These are phyloP conservation scores for Cenchrus purpureus DNA, from an alignment of 176 grass and related monocot species.

Conservation along the genomic window DNA sequence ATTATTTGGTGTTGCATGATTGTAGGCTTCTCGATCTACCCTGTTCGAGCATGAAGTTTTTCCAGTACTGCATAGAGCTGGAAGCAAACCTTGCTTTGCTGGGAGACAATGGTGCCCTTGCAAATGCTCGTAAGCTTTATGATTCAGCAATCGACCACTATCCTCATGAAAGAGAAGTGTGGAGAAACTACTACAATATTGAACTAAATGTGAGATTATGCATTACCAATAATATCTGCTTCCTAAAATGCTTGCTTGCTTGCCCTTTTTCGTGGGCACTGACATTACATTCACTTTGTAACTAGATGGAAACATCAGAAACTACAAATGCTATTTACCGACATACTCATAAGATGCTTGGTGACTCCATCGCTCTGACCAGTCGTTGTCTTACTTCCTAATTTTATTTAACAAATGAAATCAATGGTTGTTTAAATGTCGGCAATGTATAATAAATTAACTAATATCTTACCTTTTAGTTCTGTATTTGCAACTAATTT, in stretches of 20 bases:
- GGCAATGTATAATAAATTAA: too few species aligned
- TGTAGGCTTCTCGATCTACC: slow-evolving; percentile 68
- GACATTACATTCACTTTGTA: slow-evolving; percentile 7
- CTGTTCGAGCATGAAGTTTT: slow-evolving; percentile 62
- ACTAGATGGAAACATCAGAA: slow-evolving; percentile 66
- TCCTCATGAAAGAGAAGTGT: slow-evolving; percentile 56
- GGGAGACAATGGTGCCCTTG: slow-evolving; percentile 36
- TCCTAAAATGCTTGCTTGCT: background rate
- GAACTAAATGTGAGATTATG: slow-evolving; percentile 58
- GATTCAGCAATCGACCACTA: slow-evolving; percentile 51
- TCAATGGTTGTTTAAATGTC: too few species aligned
- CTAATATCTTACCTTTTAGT: too few species aligned
- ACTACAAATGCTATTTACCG: slow-evolving; percentile 60
- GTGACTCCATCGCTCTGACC: slow-evolving; percentile 38
- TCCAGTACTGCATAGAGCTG: slow-evolving; percentile 65
- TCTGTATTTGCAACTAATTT: too few species aligned
- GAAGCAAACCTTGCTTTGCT: slow-evolving; percentile 58
- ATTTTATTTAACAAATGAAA: too few species aligned
- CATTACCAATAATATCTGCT: background rate
- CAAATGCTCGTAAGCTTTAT: slow-evolving; percentile 56
- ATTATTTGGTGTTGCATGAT: background rate
- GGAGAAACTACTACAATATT: slow-evolving; percentile 72
- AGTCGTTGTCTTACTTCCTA: too few species aligned
- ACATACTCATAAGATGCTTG: slow-evolving; percentile 58
- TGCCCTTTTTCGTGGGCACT: background rate